Conservation (phyloP, 148 eudicot species). For the Mesembryanthemum crystallinum region DNA sequence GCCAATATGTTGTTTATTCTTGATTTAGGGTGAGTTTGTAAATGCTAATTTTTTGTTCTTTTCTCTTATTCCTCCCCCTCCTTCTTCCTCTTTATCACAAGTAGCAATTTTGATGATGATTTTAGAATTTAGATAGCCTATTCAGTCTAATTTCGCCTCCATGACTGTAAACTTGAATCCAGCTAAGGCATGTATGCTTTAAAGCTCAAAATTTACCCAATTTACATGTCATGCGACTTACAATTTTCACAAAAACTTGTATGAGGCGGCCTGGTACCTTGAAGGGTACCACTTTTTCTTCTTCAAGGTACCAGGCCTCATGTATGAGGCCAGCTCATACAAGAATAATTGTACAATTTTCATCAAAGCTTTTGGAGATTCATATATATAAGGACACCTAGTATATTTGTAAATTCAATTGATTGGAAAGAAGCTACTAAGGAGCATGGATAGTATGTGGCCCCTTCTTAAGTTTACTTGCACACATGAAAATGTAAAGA, state of each 20-base stretch:
- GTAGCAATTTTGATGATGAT: not conserved
- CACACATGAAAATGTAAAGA: too few relatives aligned
- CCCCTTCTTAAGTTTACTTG: too few relatives aligned
- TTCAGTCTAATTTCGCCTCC: not conserved
- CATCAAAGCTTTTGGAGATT: not conserved
- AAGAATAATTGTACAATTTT: too few relatives aligned
- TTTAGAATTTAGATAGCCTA: not conserved
- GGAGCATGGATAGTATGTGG: too few relatives aligned
- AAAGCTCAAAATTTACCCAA: not conserved
- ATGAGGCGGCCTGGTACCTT: too few relatives aligned
- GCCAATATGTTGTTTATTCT: not conserved
- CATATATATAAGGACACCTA: not conserved
- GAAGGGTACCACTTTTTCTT: too few relatives aligned
- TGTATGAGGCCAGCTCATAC: too few relatives aligned
- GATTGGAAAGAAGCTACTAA: too few relatives aligned
- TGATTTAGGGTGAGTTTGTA: not conserved
- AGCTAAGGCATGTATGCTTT: not conserved
- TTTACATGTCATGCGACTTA: not conserved
- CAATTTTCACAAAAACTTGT: not conserved
- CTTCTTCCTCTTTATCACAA: not conserved
- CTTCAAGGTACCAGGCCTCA: too few relatives aligned
- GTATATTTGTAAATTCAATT: too few relatives aligned
- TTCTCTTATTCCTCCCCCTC: too few relatives aligned
- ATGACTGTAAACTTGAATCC: not conserved
- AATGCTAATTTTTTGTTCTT: too few relatives aligned